Base-by-base conservation (phyloP, 345 rosid genomes). In the Barbarea vulgaris region DNA sequence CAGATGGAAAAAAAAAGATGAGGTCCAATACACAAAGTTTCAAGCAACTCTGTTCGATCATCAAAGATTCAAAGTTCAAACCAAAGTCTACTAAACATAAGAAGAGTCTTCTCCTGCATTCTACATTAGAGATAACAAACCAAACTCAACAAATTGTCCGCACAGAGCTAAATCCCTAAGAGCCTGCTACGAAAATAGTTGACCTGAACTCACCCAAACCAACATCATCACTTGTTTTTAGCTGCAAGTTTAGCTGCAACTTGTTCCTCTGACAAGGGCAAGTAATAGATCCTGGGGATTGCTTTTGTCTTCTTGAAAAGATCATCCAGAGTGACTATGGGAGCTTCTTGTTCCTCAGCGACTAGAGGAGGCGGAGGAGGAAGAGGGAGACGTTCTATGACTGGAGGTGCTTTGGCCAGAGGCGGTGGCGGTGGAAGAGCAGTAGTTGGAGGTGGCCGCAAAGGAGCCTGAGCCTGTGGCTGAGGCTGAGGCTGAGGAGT, bases 231-330 rank as follows among this genome's bases (percentile, higher is more conserved):
- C 72, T 71, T 70, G 15, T 62, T 83, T 9, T 33, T 79, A 3
- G 87, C 81, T 14, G 84, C 87, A 70, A 74, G 87, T 77, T 96
- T 93, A n/a, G 85, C 88, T 24, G 92, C 89, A 72, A 88, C 98
- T 81, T 89, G 89, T 18, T 89, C 92, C 48, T 96, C 99, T 10
- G 98, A 87, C 76, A 96, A 76, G 31, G 98, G 99, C 72, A 96
- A 76, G 81, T 91, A 96, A 77, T 96, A 96, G 76, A 96, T 93
- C 74, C 97, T 85, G n/a, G 99, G 99, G 52, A 90, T 83, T 70
- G 98, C 91, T 69, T 86, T 91, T 56, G 98, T 96, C 84, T 96
- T 96, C 80, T 86, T 83, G 69, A 96, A 96, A 66, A 96, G 95
- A 79, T 93, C 98, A 76, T 96, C 98, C 13, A 93, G 84, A 24